phyloP scores from a whole-genome alignment of 2,329 filamentous ascomycete species.

The Paracoccidioides brasiliensis region DNA sequence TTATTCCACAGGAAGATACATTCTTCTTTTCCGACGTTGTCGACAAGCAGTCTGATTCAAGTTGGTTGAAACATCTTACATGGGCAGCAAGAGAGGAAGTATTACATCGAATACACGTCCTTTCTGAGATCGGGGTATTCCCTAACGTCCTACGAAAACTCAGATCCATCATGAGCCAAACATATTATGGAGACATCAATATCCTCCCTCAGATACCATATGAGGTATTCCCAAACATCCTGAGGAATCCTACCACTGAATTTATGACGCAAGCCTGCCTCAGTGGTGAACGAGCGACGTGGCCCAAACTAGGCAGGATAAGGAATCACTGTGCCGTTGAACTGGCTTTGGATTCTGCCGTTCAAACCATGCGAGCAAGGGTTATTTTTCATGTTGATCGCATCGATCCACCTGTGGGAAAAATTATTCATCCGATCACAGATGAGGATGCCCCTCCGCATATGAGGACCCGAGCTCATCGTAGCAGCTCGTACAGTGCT shows the following conservation, averaged over 20 bases:
- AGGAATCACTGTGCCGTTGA: slow-evolving; percentile 82
- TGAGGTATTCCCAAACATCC: slow-evolving; percentile 59
- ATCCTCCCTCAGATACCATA: slow-evolving; percentile 71
- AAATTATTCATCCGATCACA: slow-evolving; percentile 1
- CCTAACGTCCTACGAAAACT: slow-evolving; percentile 67
- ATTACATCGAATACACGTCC: slow-evolving; percentile 64
- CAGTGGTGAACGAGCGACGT: slow-evolving; percentile 73
- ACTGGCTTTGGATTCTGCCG: slow-evolving; percentile 48
- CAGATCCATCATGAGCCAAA: slow-evolving; percentile 71
- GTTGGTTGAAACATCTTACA: slow-evolving; percentile 54
- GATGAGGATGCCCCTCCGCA: neutral
- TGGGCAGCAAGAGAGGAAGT: slow-evolving; percentile 66
- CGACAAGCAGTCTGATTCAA: slow-evolving; percentile 23
- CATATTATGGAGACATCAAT: slow-evolving; percentile 89
- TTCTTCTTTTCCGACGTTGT: slow-evolving; percentile 23
- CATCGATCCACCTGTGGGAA: slow-evolving; percentile 13
- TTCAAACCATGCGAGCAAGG: slow-evolving; percentile 28
- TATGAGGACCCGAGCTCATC: neutral
- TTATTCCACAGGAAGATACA: slow-evolving; percentile 62
- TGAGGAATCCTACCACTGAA: slow-evolving; percentile 71
- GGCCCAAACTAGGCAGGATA: slow-evolving; percentile 78
- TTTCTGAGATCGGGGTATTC: slow-evolving; percentile 68
- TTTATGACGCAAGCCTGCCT: slow-evolving; percentile 74
- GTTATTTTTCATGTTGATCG: slow-evolving; percentile 23
- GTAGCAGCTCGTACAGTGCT: neutral